A percentile compares a stretch with the other conserved stretches of the same genome.
phyloP scores from a whole-genome alignment of 2,329 filamentous ascomycete genomes.

The Ploettnerulaceae sp. region DNA sequence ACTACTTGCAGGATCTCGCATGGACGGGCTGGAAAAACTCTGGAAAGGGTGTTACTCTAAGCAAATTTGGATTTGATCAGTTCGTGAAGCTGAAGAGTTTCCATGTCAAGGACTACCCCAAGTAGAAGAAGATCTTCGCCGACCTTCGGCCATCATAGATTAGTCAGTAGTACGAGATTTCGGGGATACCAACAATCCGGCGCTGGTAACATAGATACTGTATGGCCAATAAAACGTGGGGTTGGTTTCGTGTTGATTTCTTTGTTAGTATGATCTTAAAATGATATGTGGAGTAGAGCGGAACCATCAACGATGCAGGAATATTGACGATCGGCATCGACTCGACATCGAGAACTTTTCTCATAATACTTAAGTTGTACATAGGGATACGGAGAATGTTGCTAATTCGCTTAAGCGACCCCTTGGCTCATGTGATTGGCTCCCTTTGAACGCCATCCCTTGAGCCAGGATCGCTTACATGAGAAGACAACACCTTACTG shows the following conservation, averaged over 20 bases:
- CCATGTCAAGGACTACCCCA: conserved; percentile 79
- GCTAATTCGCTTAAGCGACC: conserved; percentile 10
- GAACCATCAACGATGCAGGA: not conserved
- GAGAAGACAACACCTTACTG: conserved; percentile 15
- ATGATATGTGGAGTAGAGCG: conserved; percentile 1
- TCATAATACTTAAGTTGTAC: conserved; percentile 8
- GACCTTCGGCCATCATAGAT: conserved; percentile 3
- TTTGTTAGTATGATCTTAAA: not conserved
- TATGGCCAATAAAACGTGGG: conserved; percentile 7
- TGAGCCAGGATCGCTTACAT: conserved; percentile 1
- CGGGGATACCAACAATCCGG: conserved; percentile 1
- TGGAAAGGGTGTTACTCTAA: conserved; percentile 84
- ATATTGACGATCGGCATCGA: not conserved
- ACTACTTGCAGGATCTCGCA: conserved; percentile 66
- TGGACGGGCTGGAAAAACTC: conserved; percentile 99
- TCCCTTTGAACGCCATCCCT: conserved; percentile 7
- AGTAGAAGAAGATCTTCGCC: conserved; percentile 30
- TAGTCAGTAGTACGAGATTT: conserved; percentile 14
- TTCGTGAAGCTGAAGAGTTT: conserved; percentile 96
- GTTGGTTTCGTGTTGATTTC: conserved; percentile 1
- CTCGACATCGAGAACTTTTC: not conserved
- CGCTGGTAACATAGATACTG: conserved; percentile 7
- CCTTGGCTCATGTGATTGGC: conserved; percentile 8
- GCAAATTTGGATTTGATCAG: conserved; percentile 87
- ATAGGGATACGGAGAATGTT: conserved; percentile 11